Base-by-base conservation (phyloP, 2,329 filamentous ascomycete species). In the Hymenoscyphus salicellus region DNA sequence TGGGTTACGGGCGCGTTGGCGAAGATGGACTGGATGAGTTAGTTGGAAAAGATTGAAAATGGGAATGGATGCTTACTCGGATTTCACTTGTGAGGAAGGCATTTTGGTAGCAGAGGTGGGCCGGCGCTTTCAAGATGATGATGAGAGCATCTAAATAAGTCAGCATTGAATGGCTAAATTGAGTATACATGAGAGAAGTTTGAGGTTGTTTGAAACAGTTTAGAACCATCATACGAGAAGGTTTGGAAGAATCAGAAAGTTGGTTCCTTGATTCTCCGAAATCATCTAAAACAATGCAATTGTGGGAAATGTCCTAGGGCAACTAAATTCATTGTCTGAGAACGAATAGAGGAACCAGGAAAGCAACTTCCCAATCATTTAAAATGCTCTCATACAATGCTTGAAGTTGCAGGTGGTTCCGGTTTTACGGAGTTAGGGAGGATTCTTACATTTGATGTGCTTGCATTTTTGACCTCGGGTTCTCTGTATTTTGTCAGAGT, bases 401-500 rank as follows among this genome's bases (percentile, higher is more conserved):
- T 30, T 30, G n/a, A 30, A 30, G 28, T 30, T 30, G 28, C 6
- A 30, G 28, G 6, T 3, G 28, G 28, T 3, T 30, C 28, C 6
- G 28, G 28, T 30, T 3, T 6, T 3, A 30, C 28, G 3, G 6
- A 6, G 28, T 30, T 36, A 38, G 49, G 26, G 3, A 16, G 3
- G n/a, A 43, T 16, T 46, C 65, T 57, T 58, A 67, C 65, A 70
- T 10, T 66, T 67, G 20, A 70, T 70, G 30, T 70, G 68, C 58
- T 70, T 70, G 62, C 68, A 70, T 26, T 67, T 68, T 28, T 70
- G 65, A 32, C 67, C 66, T 30, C 68, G 62, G 20, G 60, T 67
- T 11, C 61, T 61, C 68, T 70, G 20, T 26, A 28, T 11, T 11
- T n/a, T 8, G 23, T 68, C 33, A 66, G 61, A 16, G 33, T 20